phyloP scores from a whole-genome alignment of 139 green algal species.

The Chlamydomonas sphaeroides region DNA sequence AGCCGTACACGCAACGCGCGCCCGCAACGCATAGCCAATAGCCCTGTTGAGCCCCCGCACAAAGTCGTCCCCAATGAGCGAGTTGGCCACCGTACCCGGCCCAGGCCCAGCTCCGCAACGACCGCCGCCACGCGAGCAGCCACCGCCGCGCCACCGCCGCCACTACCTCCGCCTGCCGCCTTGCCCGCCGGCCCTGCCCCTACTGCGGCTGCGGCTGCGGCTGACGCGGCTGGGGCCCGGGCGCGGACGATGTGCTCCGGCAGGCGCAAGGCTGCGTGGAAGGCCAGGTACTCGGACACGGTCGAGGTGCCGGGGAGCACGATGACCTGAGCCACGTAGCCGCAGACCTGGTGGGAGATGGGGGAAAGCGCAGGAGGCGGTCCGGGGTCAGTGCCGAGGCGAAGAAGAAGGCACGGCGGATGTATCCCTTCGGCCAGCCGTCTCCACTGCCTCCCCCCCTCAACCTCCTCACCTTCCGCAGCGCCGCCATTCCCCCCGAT shows the following conservation, averaged over 20 bases:
- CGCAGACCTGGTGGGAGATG: slow-evolving; percentile 26
- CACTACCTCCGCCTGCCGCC: too few relatives aligned
- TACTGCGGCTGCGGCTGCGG: too few relatives aligned
- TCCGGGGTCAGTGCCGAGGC: too few relatives aligned
- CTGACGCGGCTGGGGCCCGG: too few relatives aligned
- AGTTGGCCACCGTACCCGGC: slow-evolving; percentile 61
- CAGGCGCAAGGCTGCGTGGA: slow-evolving; percentile 75
- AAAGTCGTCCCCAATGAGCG: slow-evolving; percentile 66
- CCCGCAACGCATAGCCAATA: too few relatives aligned
- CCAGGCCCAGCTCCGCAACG: slow-evolving; percentile 40
- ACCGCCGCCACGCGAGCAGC: slow-evolving; percentile 36
- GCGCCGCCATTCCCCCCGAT: slow-evolving; percentile 11
- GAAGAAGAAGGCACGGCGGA: too few relatives aligned
- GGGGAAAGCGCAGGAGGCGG: too few relatives aligned
- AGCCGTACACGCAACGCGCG: too few relatives aligned
- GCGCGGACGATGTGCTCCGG: not conserved
- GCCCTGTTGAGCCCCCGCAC: slow-evolving; percentile 56
- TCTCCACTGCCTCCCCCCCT: too few relatives aligned
- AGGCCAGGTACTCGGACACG: slow-evolving; percentile 80
- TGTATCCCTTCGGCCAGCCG: too few relatives aligned
- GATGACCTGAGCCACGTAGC: slow-evolving; percentile 76
- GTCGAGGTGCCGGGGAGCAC: slow-evolving; percentile 74
- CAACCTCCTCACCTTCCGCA: slow-evolving; percentile 23
- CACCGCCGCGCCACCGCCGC: not conserved
- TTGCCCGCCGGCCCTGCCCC: not conserved